phyloP scores from a whole-genome alignment of 306 rosid species.

The Arachis hypogaea region DNA sequence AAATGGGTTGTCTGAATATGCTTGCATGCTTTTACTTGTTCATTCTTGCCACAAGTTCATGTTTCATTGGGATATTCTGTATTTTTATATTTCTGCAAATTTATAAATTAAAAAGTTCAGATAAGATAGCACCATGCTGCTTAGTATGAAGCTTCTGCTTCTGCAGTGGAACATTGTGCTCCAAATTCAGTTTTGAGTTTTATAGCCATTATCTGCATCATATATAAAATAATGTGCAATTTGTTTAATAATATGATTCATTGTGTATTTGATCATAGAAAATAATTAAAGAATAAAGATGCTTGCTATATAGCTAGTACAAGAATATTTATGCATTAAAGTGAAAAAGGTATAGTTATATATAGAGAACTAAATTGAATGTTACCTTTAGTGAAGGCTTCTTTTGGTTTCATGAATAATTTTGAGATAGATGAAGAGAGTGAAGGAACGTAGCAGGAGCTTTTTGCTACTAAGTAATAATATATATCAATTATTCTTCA shows the following conservation, averaged over 20 bases:
- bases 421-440: conserved; percentile 30
- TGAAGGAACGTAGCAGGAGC: conserved; percentile 31
- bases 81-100: too few species aligned
- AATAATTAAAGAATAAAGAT: not conserved
- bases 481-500: not conserved
- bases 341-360: not conserved
- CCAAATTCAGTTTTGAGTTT: conserved; percentile 33
- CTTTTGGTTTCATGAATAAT: conserved; percentile 49
- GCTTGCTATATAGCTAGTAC: not conserved
- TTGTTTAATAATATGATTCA: too few species aligned
- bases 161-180: conserved; percentile 30
- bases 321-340: not conserved
- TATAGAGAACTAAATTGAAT: conserved; percentile 17
- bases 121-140: conserved; percentile 74
- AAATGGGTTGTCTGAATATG: too few species aligned
- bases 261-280: not conserved
- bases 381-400: conserved; percentile 52
- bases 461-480: not conserved
- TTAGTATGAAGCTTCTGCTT: conserved; percentile 36
- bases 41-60: too few species aligned
- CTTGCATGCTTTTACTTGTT: too few species aligned
- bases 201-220: conserved; percentile 36
- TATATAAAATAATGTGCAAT: not conserved
- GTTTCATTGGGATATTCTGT: too few species aligned
- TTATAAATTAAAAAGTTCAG: conserved; percentile 68